Conservation (phyloP, 176 grass and related monocot species). For the Aechmea fasciata region DNA sequence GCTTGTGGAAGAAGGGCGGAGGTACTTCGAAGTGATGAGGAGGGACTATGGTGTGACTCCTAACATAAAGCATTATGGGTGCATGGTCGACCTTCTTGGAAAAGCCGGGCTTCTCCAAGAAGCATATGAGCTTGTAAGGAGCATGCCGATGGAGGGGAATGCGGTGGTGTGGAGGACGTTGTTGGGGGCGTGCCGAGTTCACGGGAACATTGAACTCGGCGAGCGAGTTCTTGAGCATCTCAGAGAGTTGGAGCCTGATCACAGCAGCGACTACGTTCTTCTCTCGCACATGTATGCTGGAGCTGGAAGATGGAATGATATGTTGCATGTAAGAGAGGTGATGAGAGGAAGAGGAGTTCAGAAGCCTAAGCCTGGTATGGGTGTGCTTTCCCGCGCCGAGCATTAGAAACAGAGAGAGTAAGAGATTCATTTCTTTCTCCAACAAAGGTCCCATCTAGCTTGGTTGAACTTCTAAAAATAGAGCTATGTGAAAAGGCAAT, state of each 20-base stretch:
- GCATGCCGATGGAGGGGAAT: constrained; percentile 18
- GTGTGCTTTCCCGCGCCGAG: not conserved
- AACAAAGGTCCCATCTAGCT: not conserved
- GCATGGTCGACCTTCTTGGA: constrained; percentile 19
- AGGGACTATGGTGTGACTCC: constrained; percentile 10
- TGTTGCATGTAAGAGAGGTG: constrained; percentile 11
- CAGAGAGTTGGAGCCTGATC: constrained; percentile 14
- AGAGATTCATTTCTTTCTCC: not conserved
- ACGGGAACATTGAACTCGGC: constrained; percentile 16
- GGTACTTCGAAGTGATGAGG: constrained; percentile 17
- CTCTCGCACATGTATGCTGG: constrained; percentile 17
- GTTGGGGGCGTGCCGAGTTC: constrained; percentile 12
- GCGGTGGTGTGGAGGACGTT: constrained; percentile 25
- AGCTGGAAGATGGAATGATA: constrained; percentile 16
- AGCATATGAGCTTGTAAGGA: constrained; percentile 11
- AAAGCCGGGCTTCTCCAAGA: constrained; percentile 10
- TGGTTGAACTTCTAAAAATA: not conserved
- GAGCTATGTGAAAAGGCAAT: too few species aligned
- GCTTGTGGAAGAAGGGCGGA: constrained; percentile 8
- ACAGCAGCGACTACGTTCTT: constrained; percentile 22
- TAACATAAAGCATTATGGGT: constrained; percentile 17
- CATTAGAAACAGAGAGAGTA: not conserved
- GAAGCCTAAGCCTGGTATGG: constrained; percentile 17
- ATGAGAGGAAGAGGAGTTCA: constrained; percentile 15
- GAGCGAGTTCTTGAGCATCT: constrained; percentile 7